Conservation (phyloP, 148 eudicot genomes). For the Heliosperma pusillum region DNA sequence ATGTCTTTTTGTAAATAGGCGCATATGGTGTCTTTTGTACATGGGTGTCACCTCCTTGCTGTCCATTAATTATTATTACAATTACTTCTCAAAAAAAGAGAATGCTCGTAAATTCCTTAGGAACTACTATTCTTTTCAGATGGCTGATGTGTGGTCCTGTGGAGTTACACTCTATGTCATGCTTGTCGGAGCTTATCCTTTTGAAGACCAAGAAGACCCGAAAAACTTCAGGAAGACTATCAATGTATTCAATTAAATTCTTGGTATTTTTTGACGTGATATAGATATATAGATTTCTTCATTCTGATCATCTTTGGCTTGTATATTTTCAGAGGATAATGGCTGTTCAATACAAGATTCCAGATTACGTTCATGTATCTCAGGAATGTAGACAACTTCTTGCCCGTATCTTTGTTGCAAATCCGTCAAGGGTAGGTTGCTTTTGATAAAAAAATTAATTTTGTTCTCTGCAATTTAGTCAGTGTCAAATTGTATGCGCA, state of each 20-base stretch:
- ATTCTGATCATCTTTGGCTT: background rate
- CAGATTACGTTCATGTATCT: conserved; percentile 88
- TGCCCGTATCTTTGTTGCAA: conserved; percentile 78
- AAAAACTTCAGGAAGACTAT: conserved; percentile 87
- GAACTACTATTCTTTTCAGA: conserved; percentile 27
- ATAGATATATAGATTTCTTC: background rate
- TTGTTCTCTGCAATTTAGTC: background rate
- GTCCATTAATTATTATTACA: no score
- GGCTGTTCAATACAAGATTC: conserved; percentile 86
- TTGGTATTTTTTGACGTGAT: background rate
- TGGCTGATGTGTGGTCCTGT: conserved; percentile 90
- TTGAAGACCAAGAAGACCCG: conserved; percentile 84
- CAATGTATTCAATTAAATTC: conserved; percentile 38
- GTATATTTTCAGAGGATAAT: conserved; percentile 58
- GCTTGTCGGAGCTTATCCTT: conserved; percentile 89
- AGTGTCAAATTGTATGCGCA: background rate
- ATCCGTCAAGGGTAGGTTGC: conserved; percentile 61
- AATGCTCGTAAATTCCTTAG: background rate
- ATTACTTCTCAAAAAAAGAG: background rate
- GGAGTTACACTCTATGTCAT: conserved; percentile 84
- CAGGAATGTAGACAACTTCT: conserved; percentile 83
- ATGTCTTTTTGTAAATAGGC: no score
- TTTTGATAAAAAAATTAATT: background rate
- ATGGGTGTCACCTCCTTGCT: no score
- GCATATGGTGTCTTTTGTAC: no score